Evolutionary conservation across 345 rosid genomes (phyloP), one percentile per base, ranked within the genome.

Genomic region (Dovyalis caffra): DNA sequence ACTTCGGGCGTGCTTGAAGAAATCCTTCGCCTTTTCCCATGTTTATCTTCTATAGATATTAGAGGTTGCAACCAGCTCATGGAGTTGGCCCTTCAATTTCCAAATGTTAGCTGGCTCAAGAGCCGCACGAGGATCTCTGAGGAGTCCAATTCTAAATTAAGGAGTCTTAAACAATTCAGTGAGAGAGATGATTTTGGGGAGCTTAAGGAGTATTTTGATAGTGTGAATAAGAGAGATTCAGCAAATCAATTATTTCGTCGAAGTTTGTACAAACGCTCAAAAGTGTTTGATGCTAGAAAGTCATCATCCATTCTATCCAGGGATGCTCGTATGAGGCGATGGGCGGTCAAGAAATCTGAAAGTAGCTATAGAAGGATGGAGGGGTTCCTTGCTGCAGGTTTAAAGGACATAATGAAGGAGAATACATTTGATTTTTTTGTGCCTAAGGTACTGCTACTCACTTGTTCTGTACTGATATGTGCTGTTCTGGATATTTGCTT

Each of bases 261-360:
- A 73, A 94, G 91, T 86, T 86, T 91, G 62, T 96, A 96, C 80
- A 89, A 90, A 69, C 97, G 99, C 57, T 89, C 99, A 76, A 96
- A 93, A 85, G 81, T 96, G 79, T 92, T 91, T 70, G 99, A 93
- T 87, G 97, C 97, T 45, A 89, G 99, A 79, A 93, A 79, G 74
- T 90, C 97, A 64, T 92, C 98, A 34, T 88, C 98, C 47, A 90
- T 96, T 79, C 78, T 89, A 58, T 90, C 99, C 34, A 93, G 97
- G 87, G 99, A 96, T 89, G 99, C 99, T 64, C 97, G 99, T 43
- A 77, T 85, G 75, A 87, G 99, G 90, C 88, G 90, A 74, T 96
- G 98, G 97, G 88, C 97, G 43, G 76, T 91, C 65, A 96, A 90
- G 84, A 93, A 92, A 85, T 90, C 97, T 73, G 97, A 86, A 85